phyloP scores from a whole-genome alignment of 805 yeast genomes.

The Naumovozyma castellii region DNA sequence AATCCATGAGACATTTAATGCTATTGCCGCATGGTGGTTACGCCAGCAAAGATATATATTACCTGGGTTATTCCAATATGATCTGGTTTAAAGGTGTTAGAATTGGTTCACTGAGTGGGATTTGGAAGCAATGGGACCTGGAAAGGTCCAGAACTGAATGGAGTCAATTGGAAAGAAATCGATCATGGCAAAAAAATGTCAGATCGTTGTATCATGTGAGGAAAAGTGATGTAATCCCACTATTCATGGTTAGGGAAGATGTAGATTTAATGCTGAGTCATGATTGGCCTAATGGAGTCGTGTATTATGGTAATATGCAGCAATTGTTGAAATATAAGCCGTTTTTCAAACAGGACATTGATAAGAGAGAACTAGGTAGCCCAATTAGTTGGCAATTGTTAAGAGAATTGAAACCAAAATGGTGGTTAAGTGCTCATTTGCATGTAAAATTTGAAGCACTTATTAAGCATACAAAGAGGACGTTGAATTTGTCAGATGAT shows the following conservation, averaged over 20 bases:
- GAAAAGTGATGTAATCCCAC: constrained; percentile 45
- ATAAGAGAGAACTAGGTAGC: constrained; percentile 55
- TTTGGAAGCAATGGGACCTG: constrained; percentile 49
- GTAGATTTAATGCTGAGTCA: constrained; percentile 64
- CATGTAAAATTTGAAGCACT: constrained; percentile 65
- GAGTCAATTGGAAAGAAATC: constrained; percentile 26
- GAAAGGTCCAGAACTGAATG: constrained; percentile 43
- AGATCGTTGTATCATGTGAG: constrained; percentile 51
- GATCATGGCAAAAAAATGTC: constrained; percentile 19
- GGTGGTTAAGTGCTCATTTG: constrained; percentile 87
- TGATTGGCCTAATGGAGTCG: constrained; percentile 90
- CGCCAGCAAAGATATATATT: constrained; percentile 83
- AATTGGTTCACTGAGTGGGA: constrained; percentile 81
- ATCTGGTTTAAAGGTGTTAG: constrained; percentile 67
- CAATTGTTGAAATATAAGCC: constrained; percentile 50
- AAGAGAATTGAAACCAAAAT: constrained; percentile 44
- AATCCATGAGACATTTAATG: constrained; percentile 66
- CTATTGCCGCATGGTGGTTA: constrained; percentile 83
- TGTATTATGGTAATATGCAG: constrained; percentile 48
- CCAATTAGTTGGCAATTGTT: constrained; percentile 54
- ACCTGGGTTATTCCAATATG: constrained; percentile 67
- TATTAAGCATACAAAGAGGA: constrained; percentile 32
- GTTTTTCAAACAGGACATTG: constrained; percentile 56
- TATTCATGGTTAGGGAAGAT: constrained; percentile 32
- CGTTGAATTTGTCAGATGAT: background rate